A percentile compares a stretch with the other conserved stretches of the same genome.
These are phyloP conservation scores for Fraxinus xanthoxyloides DNA, from an alignment of 305 asterid species.

Conservation along the genomic window DNA sequence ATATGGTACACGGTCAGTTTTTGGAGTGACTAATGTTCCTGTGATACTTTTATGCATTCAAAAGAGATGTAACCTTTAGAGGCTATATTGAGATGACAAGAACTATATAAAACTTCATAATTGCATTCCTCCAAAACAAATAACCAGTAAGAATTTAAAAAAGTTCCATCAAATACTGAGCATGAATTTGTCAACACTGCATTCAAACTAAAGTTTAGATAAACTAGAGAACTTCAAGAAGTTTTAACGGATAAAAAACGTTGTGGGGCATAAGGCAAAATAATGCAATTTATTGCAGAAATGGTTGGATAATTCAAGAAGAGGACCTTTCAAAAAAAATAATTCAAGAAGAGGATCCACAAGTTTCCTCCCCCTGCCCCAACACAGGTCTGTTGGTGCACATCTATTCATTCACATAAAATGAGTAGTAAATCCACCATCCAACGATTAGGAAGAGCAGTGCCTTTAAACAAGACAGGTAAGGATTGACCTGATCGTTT, in stretches of 20 bases:
- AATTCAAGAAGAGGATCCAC: not conserved
- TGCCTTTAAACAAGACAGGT: slow-evolving; percentile 16
- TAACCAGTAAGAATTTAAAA: not conserved
- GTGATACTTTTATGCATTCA: not conserved
- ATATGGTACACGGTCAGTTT: not conserved
- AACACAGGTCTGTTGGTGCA: not conserved
- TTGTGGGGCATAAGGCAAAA: not conserved
- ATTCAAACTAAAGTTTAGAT: not conserved
- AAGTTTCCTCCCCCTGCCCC: not conserved
- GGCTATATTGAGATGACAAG: not conserved
- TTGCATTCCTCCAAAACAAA: not conserved
- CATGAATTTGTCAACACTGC: not conserved
- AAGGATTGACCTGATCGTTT: slow-evolving; percentile 51
- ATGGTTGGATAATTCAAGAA: not conserved
- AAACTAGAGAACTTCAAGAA: not conserved
- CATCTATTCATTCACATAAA: not conserved
- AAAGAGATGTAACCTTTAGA: not conserved
- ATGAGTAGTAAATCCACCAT: not conserved
- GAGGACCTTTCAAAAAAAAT: too few species aligned
- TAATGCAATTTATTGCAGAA: not conserved
- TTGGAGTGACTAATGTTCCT: not conserved
- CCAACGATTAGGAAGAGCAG: not conserved
- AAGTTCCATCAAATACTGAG: not conserved
- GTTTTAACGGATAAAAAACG: not conserved
- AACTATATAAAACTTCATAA: not conserved